Evolutionary conservation across 2,329 filamentous ascomycete species (phyloP).

Genomic region (Nigrospora osmanthi): DNA sequence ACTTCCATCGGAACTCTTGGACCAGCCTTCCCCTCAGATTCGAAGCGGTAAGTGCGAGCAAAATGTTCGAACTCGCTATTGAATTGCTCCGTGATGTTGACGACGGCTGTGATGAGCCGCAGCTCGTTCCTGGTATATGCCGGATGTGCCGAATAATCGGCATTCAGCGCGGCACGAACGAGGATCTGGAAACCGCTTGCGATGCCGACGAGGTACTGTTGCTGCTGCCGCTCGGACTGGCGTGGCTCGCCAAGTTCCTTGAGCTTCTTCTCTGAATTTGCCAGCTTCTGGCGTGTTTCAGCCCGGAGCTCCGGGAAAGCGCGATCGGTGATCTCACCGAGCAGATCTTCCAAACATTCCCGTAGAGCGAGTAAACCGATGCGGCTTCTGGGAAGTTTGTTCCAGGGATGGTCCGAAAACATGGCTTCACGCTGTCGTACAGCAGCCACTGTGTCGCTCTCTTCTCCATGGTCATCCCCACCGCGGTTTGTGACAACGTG

Average conservation of each 20-base stretch:
- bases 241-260: constrained; percentile 22
- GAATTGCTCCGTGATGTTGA: constrained; percentile 11
- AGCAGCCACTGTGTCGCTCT: constrained; percentile 15
- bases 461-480: constrained; percentile 23
- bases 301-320: constrained; percentile 21
- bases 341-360: constrained; percentile 17
- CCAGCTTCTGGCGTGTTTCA: constrained; percentile 15
- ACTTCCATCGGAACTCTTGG: neutral
- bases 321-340: constrained; percentile 24
- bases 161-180: constrained; percentile 23
- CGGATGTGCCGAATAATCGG: constrained; percentile 20
- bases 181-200: constrained; percentile 17
- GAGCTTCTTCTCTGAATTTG: constrained; percentile 7
- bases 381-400: neutral
- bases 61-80: neutral
- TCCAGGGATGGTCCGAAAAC: constrained; percentile 24
- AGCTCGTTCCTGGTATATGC: constrained; percentile 7
- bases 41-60: constrained; percentile 10
- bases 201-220: constrained; percentile 24
- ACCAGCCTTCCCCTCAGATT: neutral
- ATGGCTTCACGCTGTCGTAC: constrained; percentile 20
- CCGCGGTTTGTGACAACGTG: constrained; percentile 34
- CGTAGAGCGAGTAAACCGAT: constrained; percentile 24
- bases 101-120: constrained; percentile 12
- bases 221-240: constrained; percentile 18